Evolutionary conservation across 805 yeast genomes (phyloP), one percentile per base, ranked within the genome.

Genomic region (Gaillardinia entomophila): DNA sequence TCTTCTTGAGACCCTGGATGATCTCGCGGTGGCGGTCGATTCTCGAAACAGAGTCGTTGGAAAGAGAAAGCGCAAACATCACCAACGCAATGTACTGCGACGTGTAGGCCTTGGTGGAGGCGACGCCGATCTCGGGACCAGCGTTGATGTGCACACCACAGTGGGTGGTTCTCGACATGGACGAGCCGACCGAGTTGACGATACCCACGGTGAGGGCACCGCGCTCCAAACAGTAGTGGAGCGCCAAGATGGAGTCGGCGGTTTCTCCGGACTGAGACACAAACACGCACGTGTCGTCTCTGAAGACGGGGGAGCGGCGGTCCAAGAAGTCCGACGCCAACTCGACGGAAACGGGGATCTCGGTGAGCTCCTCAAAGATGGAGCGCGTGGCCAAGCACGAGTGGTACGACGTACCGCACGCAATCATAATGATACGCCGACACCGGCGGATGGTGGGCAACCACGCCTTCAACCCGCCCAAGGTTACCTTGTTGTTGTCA

Each of bases 111-210:
- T 92, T 92, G 30, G 99, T 92, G 10, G 97, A 88, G 8, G 99
- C 99, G 47, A 92, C 99, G 62, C 98, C 97, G 43, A 92, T 92
- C 66, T 92, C 99, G 28, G 98, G 98, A 45, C 99, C 99, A 30
- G 98, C 98, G 57, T 92, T 92, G 58, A 92, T 89, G 61, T 92
- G 99, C 36, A 92, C 96, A 77, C 99, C 99, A 71, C 98, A 92
- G 63, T 89, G 95, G 15, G 99, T 92, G 54, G 79, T 88, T 66
- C 99, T 81, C 5, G 97, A 90, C 60, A 92, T 87, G 26, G 92
- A 79, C 4, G 98, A 92, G 53, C 99, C 99, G 27, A 92, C 99
- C 46, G 89, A 76, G 71, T 92, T 92, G 42, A 92, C 98, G 53
- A 92, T 85, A 66, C 99, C 99, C 36, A 92, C 92, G 18, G 96